Evolutionary conservation across 1,284 basidiomycete genomes (phyloP).

Genomic region (Malassezia caprae): DNA sequence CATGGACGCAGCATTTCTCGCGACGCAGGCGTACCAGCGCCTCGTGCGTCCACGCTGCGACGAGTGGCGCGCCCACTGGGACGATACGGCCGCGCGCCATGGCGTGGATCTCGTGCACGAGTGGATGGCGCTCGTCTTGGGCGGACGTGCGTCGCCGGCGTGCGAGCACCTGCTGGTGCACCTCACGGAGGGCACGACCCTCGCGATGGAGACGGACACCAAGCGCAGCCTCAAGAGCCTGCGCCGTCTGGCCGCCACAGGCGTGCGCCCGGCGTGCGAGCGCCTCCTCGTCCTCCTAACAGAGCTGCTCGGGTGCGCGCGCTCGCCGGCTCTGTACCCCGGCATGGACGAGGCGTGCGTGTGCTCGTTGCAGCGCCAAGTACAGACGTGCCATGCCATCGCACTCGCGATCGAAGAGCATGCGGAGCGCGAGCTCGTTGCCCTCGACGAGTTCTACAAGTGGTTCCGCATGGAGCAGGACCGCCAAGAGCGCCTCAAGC

Average conservation of each 20-base stretch:
- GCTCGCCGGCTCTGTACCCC: not conserved
- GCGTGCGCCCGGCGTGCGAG: constrained; percentile 14
- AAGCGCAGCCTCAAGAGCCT: constrained; percentile 11
- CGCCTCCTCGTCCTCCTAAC: constrained; percentile 8
- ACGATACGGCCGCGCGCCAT: constrained; percentile 22
- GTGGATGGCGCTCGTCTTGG: constrained; percentile 27
- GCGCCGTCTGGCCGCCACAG: constrained; percentile 10
- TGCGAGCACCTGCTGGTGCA: constrained; percentile 31
- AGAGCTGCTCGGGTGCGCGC: constrained; percentile 9
- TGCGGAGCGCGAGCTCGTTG: constrained; percentile 13
- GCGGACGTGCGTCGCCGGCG: constrained; percentile 24
- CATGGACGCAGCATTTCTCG: constrained; percentile 1
- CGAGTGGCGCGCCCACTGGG: constrained; percentile 27
- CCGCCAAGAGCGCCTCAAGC: constrained; percentile 14
- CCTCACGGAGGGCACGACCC: constrained; percentile 25
- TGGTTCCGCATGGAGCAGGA: constrained; percentile 22
- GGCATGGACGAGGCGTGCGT: not conserved
- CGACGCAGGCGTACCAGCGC: constrained; percentile 2
- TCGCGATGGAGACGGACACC: constrained; percentile 15
- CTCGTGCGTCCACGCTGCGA: constrained; percentile 7
- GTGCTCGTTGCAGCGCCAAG: not conserved
- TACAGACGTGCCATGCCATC: constrained; percentile 10
- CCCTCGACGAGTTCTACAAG: constrained; percentile 19
- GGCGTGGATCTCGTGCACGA: constrained; percentile 29
- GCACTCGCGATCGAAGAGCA: constrained; percentile 8